These are phyloP conservation scores for Apostasia ramifera DNA, from an alignment of 106 monocot genomes.

Conservation along the genomic window DNA sequence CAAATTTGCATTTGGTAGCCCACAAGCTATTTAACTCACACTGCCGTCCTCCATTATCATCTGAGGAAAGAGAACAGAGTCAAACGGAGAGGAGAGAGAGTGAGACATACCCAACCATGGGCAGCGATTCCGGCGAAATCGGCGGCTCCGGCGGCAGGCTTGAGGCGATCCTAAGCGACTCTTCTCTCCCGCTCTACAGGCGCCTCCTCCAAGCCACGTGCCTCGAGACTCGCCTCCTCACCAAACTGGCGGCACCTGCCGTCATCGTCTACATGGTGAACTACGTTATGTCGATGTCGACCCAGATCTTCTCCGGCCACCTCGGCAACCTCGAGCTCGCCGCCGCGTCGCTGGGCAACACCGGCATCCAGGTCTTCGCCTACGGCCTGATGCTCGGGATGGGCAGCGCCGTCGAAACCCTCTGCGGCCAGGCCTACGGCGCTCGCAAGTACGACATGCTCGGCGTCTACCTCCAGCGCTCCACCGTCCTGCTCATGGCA, in stretches of 20 bases:
- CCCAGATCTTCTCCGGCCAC: conserved; percentile 81
- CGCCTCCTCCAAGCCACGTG: conserved; percentile 24
- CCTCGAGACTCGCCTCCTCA: conserved; percentile 46
- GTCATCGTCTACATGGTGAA: conserved; percentile 81
- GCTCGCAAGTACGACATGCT: conserved; percentile 73
- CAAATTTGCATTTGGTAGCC: no score
- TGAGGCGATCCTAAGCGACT: conserved; percentile 50
- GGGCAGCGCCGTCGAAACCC: conserved; percentile 91
- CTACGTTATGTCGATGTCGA: conserved; percentile 79
- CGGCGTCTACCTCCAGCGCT: conserved; percentile 78
- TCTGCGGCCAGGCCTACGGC: conserved; percentile 87
- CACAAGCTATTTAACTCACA: no score
- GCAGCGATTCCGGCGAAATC: not conserved
- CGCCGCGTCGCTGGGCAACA: conserved; percentile 80
- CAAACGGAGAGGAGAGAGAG: no score
- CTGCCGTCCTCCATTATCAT: no score
- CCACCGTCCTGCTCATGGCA: conserved; percentile 51
- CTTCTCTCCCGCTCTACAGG: not conserved
- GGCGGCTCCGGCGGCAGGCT: conserved; percentile 25
- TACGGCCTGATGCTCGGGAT: conserved; percentile 94
- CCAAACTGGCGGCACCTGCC: conserved; percentile 55
- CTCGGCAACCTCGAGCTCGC: conserved; percentile 87
- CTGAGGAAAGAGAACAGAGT: no score
- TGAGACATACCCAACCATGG: no score
- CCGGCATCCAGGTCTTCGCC: conserved; percentile 79